Evolutionary conservation across 306 rosid genomes (phyloP).

Genomic region (Medicago truncatula): DNA sequence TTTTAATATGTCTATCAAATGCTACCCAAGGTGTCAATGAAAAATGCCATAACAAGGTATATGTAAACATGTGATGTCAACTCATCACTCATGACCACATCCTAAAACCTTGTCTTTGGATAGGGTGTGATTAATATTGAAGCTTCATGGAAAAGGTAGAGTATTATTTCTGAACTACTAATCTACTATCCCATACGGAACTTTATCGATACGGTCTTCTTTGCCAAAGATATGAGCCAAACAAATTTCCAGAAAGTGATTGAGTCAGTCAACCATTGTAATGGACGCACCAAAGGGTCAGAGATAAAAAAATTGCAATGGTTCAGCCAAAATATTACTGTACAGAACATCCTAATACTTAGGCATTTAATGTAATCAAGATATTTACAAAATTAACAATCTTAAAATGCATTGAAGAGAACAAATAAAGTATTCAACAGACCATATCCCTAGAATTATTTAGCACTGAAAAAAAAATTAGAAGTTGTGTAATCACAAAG

Average conservation of each 20-base stretch:
- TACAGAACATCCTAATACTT: constrained; percentile 35
- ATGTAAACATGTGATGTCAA: neutral
- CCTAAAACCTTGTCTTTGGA: constrained; percentile 3
- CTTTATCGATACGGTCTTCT: neutral
- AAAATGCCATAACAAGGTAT: neutral
- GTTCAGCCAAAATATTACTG: neutral
- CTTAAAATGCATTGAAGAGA: constrained; percentile 17
- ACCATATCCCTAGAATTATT: constrained; percentile 16
- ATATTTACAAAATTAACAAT: constrained; percentile 19
- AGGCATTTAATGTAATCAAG: neutral
- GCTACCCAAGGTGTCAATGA: constrained; percentile 1
- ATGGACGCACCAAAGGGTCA: neutral
- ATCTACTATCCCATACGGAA: constrained; percentile 19
- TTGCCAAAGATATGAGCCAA: constrained; percentile 14
- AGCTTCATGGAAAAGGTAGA: constrained; percentile 10
- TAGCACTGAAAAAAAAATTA: neutral
- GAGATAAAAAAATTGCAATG: constrained; percentile 6
- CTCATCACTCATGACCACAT: constrained; percentile 4
- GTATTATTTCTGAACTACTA: constrained; percentile 3
- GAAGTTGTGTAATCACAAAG: constrained; percentile 2
- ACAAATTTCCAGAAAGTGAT: constrained; percentile 1
- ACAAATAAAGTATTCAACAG: neutral
- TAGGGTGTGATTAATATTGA: neutral
- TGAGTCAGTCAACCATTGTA: constrained; percentile 1
- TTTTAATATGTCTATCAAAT: neutral